phyloP scores from a whole-genome alignment of 257 asterid genomes.

The Linaria vulgaris region DNA sequence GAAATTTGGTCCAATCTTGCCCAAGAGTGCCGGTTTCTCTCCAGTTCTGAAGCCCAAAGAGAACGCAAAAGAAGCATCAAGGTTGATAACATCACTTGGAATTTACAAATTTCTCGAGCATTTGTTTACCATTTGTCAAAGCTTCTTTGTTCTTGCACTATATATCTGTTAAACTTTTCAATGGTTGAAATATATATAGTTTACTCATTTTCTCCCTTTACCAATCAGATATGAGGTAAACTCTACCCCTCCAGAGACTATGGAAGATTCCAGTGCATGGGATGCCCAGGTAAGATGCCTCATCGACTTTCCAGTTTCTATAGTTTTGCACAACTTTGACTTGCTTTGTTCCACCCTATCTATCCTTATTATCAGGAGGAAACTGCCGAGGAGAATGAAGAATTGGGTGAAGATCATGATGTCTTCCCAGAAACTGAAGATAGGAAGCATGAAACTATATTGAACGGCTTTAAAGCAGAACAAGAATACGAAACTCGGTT shows the following conservation, averaged over 20 bases:
- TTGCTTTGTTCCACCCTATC: background rate
- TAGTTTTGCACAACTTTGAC: background rate
- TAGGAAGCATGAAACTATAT: constrained; percentile 27
- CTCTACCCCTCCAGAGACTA: constrained; percentile 35
- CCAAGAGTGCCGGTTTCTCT: constrained; percentile 79
- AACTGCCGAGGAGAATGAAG: constrained; percentile 48
- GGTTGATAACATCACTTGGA: constrained; percentile 29
- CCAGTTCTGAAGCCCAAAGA: constrained; percentile 40
- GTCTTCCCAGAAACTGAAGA: constrained; percentile 22
- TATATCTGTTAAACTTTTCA: constrained; percentile 1
- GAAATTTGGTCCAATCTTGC: constrained; percentile 77
- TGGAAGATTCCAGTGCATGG: constrained; percentile 43
- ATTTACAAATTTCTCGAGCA: constrained; percentile 6
- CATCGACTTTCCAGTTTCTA: background rate
- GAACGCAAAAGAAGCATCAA: constrained; percentile 31
- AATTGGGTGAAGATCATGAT: constrained; percentile 30
- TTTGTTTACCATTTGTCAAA: background rate
- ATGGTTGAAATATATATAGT: background rate
- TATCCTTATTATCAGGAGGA: constrained; percentile 42
- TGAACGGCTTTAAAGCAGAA: constrained; percentile 20
- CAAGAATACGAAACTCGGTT: constrained; percentile 33
- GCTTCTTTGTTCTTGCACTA: background rate
- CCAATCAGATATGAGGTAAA: constrained; percentile 40
- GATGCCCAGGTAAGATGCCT: constrained; percentile 44
- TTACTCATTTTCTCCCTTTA: constrained; percentile 1